Percentiles rank a stretch among this genome's conserved stretches.
Conservation (phyloP, 1,284 basidiomycete genomes). For the Boletus semigastroideus region DNA sequence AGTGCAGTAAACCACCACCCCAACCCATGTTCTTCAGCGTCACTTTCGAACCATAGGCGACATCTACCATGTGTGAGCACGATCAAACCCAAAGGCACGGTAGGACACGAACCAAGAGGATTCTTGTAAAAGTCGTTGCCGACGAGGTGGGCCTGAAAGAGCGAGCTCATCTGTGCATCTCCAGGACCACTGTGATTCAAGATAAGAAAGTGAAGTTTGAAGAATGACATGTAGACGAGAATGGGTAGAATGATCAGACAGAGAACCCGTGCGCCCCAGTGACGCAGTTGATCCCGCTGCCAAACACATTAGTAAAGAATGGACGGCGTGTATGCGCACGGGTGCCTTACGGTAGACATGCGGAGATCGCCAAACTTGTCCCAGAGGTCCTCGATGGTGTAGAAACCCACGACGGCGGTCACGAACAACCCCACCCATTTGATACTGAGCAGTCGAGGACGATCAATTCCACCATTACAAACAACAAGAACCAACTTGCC, state of each 20-base stretch:
- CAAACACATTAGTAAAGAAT: constrained; percentile 8
- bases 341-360: constrained; percentile 75
- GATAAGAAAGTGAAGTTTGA: constrained; percentile 96
- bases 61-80: constrained; percentile 49
- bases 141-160: constrained; percentile 96
- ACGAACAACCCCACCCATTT: constrained; percentile 98
- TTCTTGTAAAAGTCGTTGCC: constrained; percentile 93
- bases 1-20: constrained; percentile 95
- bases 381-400: constrained; percentile 98
- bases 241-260: constrained; percentile 91
- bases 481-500: constrained; percentile 42
- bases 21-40: constrained; percentile 98
- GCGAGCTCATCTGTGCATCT: constrained; percentile 96
- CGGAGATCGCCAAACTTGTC: constrained; percentile 95
- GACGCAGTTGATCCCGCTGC: constrained; percentile 80
- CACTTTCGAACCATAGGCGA: constrained; percentile 88
- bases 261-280: constrained; percentile 86
- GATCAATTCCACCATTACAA: neutral
- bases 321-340: constrained; percentile 11
- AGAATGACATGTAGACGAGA: constrained; percentile 89
- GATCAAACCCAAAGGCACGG: neutral
- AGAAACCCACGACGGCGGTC: constrained; percentile 90
- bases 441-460: constrained; percentile 53
- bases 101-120: constrained; percentile 65
- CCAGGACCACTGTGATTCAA: constrained; percentile 94